Evolutionary conservation across 2,329 filamentous ascomycete species (phyloP).

Genomic region (Esteya vermicola): DNA sequence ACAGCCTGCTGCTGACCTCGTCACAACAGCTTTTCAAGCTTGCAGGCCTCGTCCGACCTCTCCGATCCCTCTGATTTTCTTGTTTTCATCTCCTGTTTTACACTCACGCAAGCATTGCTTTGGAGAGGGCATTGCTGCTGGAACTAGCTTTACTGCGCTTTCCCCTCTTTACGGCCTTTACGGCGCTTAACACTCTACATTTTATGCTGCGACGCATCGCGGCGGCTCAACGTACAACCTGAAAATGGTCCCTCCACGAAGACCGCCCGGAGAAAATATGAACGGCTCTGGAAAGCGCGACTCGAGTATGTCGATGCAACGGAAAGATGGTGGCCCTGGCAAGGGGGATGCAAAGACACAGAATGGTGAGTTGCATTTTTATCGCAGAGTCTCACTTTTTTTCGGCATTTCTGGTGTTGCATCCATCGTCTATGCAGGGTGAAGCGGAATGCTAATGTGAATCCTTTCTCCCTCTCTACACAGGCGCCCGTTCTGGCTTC

Average conservation of each 20-base stretch:
- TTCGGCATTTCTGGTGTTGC: not conserved
- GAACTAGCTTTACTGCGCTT: too few relatives aligned
- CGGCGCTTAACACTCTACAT: slow-evolving; percentile 10
- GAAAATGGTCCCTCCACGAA: slow-evolving; percentile 20
- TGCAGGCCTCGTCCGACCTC: too few relatives aligned
- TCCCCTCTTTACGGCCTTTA: too few relatives aligned
- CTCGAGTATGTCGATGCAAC: slow-evolving; percentile 19
- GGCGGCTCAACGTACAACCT: slow-evolving; percentile 15
- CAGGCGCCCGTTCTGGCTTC: slow-evolving; percentile 57
- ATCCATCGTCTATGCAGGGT: not conserved
- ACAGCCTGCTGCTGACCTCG: too few relatives aligned
- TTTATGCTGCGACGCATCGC: slow-evolving; percentile 14
- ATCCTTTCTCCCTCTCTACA: not conserved
- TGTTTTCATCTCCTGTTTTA: too few relatives aligned
- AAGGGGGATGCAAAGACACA: slow-evolving; percentile 22
- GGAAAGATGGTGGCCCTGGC: slow-evolving; percentile 16
- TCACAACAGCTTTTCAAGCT: too few relatives aligned
- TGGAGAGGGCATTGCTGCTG: too few relatives aligned
- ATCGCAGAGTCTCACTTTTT: not conserved
- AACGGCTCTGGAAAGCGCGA: slow-evolving; percentile 17
- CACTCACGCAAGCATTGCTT: too few relatives aligned
- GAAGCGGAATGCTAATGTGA: not conserved
- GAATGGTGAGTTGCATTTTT: slow-evolving; percentile 21
- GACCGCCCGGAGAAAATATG: slow-evolving; percentile 14
- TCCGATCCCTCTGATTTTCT: too few relatives aligned